These are phyloP conservation scores for Pyrenophora tritici-repentis DNA, from an alignment of 2,329 filamentous ascomycete genomes.

Conservation along the genomic window DNA sequence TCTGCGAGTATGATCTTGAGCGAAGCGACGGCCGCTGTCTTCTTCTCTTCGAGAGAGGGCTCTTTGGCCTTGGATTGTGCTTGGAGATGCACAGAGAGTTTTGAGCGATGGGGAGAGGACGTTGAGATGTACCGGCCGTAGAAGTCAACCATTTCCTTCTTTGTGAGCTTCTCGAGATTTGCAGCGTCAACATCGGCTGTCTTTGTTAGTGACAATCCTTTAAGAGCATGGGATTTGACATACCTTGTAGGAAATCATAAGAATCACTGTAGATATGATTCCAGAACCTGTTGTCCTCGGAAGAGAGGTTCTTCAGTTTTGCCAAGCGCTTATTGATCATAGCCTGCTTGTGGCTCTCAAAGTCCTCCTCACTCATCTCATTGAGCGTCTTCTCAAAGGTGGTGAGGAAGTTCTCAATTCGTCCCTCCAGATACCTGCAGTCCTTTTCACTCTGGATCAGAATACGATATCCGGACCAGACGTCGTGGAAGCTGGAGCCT, in stretches of 20 bases:
- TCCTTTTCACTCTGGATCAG: slow-evolving; percentile 92
- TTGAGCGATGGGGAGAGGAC: slow-evolving; percentile 73
- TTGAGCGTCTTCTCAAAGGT: slow-evolving; percentile 68
- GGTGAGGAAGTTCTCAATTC: slow-evolving; percentile 83
- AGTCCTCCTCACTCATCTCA: slow-evolving; percentile 80
- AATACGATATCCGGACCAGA: slow-evolving; percentile 78
- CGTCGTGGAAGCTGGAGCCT: slow-evolving; percentile 73
- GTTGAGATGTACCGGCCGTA: slow-evolving; percentile 78
- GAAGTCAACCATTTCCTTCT: slow-evolving; percentile 79
- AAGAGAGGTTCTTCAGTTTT: slow-evolving; percentile 87
- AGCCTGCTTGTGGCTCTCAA: slow-evolving; percentile 89
- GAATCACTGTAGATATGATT: slow-evolving; percentile 81
- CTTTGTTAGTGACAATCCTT: slow-evolving; percentile 5
- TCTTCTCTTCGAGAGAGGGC: slow-evolving; percentile 50
- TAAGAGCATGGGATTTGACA: slow-evolving; percentile 37
- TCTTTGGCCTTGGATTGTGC: slow-evolving; percentile 65
- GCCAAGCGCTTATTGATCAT: slow-evolving; percentile 85
- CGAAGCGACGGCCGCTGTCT: slow-evolving; percentile 41
- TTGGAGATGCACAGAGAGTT: slow-evolving; percentile 80
- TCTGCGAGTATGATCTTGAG: slow-evolving; percentile 53
- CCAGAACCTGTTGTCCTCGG: slow-evolving; percentile 85
- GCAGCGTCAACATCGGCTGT: slow-evolving; percentile 76
- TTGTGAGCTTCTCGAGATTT: slow-evolving; percentile 73
- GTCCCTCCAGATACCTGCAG: slow-evolving; percentile 79
- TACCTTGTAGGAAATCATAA: slow-evolving; percentile 87